Evolutionary conservation across 768 basidiomycete genomes (phyloP).

Genomic region (Rhodotorula kratochvilovae): DNA sequence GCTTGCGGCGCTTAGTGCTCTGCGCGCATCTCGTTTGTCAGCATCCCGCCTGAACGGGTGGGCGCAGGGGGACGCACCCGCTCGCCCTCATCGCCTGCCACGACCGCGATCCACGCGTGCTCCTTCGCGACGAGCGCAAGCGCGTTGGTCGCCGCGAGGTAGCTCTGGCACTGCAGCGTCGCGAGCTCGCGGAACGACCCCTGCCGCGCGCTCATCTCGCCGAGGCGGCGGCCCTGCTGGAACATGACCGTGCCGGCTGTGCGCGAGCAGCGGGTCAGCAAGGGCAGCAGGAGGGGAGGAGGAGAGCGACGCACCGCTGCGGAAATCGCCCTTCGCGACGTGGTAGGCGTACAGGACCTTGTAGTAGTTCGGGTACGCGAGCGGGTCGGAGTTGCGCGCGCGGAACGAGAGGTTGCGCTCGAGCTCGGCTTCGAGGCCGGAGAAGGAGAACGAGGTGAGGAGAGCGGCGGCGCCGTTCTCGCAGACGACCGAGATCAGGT

Average conservation of each 20-base stretch:
- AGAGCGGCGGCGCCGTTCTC: slow-evolving; percentile 74
- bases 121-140: slow-evolving; percentile 73
- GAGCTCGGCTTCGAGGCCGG: slow-evolving; percentile 76
- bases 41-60: background rate
- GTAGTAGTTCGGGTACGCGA: slow-evolving; percentile 76
- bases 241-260: slow-evolving; percentile 89
- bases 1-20: slow-evolving; percentile 66
- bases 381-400: slow-evolving; percentile 86
- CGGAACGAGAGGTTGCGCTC: slow-evolving; percentile 86
- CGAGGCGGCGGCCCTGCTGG: slow-evolving; percentile 75
- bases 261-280: slow-evolving; percentile 21
- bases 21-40: slow-evolving; percentile 43
- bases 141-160: slow-evolving; percentile 81
- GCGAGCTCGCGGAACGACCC: slow-evolving; percentile 53
- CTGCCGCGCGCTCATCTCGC: slow-evolving; percentile 49
- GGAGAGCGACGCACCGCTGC: slow-evolving; percentile 65
- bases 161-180: slow-evolving; percentile 65
- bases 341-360: slow-evolving; percentile 94
- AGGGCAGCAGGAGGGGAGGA: background rate
- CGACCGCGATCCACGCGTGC: slow-evolving; percentile 69
- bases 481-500: slow-evolving; percentile 86
- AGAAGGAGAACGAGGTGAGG: slow-evolving; percentile 76
- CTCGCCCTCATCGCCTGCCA: slow-evolving; percentile 10
- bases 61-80: slow-evolving; percentile 7
- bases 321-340: slow-evolving; percentile 76